These are phyloP conservation scores for Tagetes patula DNA, from an alignment of 129 eudicot species.

Conservation along the genomic window DNA sequence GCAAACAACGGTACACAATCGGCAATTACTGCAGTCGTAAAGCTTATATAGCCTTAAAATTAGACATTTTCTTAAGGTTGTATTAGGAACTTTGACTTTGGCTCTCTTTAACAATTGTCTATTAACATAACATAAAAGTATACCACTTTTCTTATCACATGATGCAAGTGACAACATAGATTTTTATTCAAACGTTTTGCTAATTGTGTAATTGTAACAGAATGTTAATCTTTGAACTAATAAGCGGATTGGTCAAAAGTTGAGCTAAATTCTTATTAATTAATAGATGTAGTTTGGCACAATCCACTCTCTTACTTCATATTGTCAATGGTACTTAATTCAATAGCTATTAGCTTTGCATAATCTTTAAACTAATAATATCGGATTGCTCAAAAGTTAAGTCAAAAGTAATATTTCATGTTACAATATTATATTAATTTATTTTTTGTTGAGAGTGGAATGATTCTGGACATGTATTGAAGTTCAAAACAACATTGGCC, in stretches of 20 bases:
- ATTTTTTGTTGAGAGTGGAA: not conserved
- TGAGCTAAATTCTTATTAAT: not conserved
- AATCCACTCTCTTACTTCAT: not conserved
- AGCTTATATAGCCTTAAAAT: no score
- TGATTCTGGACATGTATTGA: not conserved
- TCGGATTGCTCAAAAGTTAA: not conserved
- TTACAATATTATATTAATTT: not conserved
- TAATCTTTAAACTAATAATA: constrained; percentile 5
- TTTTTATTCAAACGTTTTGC: not conserved
- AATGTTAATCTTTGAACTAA: not conserved
- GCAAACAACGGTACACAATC: no score
- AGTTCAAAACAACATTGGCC: not conserved
- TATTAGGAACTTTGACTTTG: not conserved
- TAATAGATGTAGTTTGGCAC: not conserved
- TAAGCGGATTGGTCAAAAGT: constrained; percentile 11
- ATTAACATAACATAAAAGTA: not conserved
- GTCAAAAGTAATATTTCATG: not conserved
- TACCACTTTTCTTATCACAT: not conserved
- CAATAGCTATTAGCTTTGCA: not conserved
- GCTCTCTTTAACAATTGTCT: not conserved
- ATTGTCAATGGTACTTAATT: not conserved
- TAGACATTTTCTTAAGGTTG: not conserved
- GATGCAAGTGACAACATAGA: not conserved
- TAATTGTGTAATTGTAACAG: not conserved
- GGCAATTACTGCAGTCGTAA: no score